Conservation (phyloP, 805 yeast species). For the Hyphopichia homilentoma region DNA sequence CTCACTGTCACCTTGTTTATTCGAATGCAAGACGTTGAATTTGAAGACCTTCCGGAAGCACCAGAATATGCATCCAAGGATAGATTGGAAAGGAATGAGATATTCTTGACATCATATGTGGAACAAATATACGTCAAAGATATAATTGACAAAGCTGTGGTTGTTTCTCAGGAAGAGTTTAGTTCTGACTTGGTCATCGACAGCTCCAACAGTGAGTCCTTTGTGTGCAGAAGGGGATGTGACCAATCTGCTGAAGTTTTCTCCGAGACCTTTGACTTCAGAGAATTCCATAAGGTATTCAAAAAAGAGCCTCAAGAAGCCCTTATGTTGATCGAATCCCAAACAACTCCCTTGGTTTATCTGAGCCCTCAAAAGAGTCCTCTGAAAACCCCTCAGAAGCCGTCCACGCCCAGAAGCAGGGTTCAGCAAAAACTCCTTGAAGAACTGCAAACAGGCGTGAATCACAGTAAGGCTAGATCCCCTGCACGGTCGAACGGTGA, state of each 20-base stretch:
- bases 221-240: conserved; percentile 40
- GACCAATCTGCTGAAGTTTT: conserved; percentile 31
- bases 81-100: conserved; percentile 36
- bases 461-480: no score
- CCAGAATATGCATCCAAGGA: conserved; percentile 11
- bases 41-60: conserved; percentile 14
- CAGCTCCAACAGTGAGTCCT: conserved; percentile 30
- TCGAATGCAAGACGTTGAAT: conserved; percentile 31
- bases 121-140: conserved; percentile 41
- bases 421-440: conserved; percentile 2
- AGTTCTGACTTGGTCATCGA: conserved; percentile 25
- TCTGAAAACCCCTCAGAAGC: conserved; percentile 5
- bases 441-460: conserved; percentile 7
- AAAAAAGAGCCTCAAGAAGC: conserved; percentile 24
- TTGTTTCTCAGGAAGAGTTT: conserved; percentile 37
- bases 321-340: conserved; percentile 22
- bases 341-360: conserved; percentile 24
- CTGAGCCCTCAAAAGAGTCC: conserved; percentile 5
- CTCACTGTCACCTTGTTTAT: conserved; percentile 47
- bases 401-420: conserved; percentile 6
- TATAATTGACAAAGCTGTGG: conserved; percentile 42
- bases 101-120: conserved; percentile 51
- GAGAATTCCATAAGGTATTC: conserved; percentile 22
- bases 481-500: conserved; percentile 10
- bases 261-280: conserved; percentile 38